A percentile compares a stretch with the other conserved stretches of the same genome.
Conservation (phyloP, 1,139 yeast genomes). For the Geotrichum bryndzae region DNA sequence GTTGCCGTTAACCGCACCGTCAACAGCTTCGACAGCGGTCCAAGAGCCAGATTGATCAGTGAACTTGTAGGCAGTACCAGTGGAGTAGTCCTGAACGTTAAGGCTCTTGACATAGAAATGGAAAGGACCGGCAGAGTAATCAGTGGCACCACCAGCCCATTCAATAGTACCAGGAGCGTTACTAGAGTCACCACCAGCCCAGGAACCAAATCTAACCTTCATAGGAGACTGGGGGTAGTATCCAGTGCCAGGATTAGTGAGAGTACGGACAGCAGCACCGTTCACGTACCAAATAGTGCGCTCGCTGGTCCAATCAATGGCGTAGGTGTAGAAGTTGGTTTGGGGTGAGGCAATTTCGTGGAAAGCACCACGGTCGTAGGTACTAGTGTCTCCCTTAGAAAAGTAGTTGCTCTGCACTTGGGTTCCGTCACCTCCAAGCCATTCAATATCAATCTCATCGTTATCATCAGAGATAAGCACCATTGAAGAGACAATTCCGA, state of each 20-base stretch:
- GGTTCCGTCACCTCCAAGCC: conserved; percentile 69
- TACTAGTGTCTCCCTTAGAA: conserved; percentile 67
- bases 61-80: conserved; percentile 65
- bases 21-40: conserved; percentile 59
- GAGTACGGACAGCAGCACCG: conserved; percentile 53
- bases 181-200: conserved; percentile 78
- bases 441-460: conserved; percentile 83
- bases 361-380: conserved; percentile 74
- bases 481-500: conserved; percentile 73
- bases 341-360: conserved; percentile 56
- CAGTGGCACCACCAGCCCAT: conserved; percentile 86
- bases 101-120: conserved; percentile 59
- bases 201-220: conserved; percentile 60
- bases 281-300: conserved; percentile 57
- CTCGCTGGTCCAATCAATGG: conserved; percentile 74
- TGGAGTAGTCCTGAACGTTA: conserved; percentile 69
- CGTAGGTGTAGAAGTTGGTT: conserved; percentile 61
- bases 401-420: conserved; percentile 78
- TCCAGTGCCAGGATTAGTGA: conserved; percentile 43
- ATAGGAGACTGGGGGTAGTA: conserved; percentile 75
- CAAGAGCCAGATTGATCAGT: conserved; percentile 59
- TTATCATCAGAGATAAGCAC: conserved; percentile 78
- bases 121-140: conserved; percentile 61
- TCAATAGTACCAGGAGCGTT: conserved; percentile 63
- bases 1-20: conserved; percentile 48